phyloP scores from a whole-genome alignment of 805 yeast genomes.

The Pichia sporocuriosa region DNA sequence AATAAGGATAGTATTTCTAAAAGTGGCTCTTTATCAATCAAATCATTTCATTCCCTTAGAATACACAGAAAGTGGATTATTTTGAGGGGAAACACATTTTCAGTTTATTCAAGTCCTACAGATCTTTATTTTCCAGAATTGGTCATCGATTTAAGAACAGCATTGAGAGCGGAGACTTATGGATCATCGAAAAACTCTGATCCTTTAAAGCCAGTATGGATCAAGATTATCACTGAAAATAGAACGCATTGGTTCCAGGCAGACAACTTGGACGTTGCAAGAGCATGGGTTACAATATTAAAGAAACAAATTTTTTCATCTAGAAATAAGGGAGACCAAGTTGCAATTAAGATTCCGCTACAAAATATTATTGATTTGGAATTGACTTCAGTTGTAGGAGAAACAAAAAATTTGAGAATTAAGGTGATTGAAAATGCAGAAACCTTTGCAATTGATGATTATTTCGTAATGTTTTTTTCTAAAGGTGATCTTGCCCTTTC shows the following conservation, averaged over 20 bases:
- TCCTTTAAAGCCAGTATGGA: constrained; percentile 35
- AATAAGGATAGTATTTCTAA: constrained; percentile 36
- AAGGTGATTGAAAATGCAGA: constrained; percentile 51
- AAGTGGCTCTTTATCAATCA: constrained; percentile 46
- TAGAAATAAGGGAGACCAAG: constrained; percentile 63
- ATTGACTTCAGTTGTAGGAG: constrained; percentile 47
- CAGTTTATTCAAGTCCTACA: constrained; percentile 62
- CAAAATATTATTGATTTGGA: constrained; percentile 58
- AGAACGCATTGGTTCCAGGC: constrained; percentile 61
- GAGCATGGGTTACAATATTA: constrained; percentile 70
- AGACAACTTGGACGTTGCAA: constrained; percentile 66
- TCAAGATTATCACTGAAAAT: constrained; percentile 51
- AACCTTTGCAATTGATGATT: constrained; percentile 56
- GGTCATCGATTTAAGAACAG: constrained; percentile 64
- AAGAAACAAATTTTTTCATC: constrained; percentile 74
- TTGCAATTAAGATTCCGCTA: constrained; percentile 70
- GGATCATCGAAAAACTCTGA: constrained; percentile 16
- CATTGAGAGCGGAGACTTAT: constrained; percentile 51
- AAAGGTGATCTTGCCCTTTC: constrained; percentile 38
- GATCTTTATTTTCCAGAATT: constrained; percentile 80
- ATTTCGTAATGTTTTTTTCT: constrained; percentile 61
- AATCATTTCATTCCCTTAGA: constrained; percentile 31
- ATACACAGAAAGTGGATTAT: constrained; percentile 72
- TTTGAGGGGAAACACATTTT: constrained; percentile 58
- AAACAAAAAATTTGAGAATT: constrained; percentile 51